Conservation (phyloP, 768 basidiomycete genomes). For the Naganishia vaughanmartiniae region DNA sequence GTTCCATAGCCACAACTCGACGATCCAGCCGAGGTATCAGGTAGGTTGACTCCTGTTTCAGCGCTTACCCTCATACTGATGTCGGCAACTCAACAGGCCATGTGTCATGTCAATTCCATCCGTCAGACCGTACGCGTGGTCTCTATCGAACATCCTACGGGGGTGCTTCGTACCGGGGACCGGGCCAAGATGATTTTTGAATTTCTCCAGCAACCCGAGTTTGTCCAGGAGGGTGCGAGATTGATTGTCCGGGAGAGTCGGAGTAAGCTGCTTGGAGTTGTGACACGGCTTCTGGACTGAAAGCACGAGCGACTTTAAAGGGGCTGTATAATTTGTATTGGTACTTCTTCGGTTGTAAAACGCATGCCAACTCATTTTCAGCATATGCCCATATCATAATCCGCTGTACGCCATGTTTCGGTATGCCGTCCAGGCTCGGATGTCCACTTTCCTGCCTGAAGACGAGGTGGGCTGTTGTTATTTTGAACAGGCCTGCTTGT, state of each 20-base stretch:
- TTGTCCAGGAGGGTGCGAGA: constrained; percentile 88
- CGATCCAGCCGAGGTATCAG: constrained; percentile 88
- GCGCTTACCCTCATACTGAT: constrained; percentile 18
- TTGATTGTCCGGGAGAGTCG: constrained; percentile 91
- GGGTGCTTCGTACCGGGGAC: constrained; percentile 88
- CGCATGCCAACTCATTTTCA: too few relatives aligned
- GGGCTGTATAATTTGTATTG: too few relatives aligned
- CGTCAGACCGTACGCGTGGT: constrained; percentile 88
- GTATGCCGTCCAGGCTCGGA: too few relatives aligned
- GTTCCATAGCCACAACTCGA: constrained; percentile 73
- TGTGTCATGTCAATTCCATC: constrained; percentile 52
- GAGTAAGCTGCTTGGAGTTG: constrained; percentile 64
- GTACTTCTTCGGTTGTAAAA: too few relatives aligned
- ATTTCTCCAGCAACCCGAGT: constrained; percentile 82
- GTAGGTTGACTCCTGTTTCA: constrained; percentile 60
- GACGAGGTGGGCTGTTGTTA: too few relatives aligned
- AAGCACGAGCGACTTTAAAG: background rate
- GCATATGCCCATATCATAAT: too few relatives aligned
- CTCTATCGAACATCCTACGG: constrained; percentile 78
- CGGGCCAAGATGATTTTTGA: constrained; percentile 91
- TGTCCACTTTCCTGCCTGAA: too few relatives aligned
- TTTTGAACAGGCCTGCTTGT: too few relatives aligned
- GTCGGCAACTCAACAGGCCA: constrained; percentile 34
- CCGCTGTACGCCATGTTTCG: too few relatives aligned
- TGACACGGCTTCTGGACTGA: constrained; percentile 20